Base-by-base conservation (phyloP, 169 alveolate genomes). In the Cryptosporidium andersoni region DNA sequence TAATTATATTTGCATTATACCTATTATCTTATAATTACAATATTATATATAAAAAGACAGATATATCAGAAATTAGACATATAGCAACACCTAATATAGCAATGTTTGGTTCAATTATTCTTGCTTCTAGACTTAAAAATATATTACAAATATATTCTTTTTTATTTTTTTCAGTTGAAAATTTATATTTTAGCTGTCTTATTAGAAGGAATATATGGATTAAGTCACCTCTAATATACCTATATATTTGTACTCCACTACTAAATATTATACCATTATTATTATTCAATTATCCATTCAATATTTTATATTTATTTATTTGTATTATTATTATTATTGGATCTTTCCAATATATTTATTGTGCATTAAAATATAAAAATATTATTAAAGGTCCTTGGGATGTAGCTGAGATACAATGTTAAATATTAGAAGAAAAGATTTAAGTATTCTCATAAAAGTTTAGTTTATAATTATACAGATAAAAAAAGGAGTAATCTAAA, bases 371-470 rank as follows among this genome's bases (percentile, higher is more conserved):
- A 36, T 74, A 74, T 43, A 74, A 74, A 25, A 56, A 58, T 37
- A 63, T 74, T 2, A 56, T 74, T n/a, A 58, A 58, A 47, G 85
- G 85, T 14, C 85, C 85, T 14, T 74, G 85, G 85, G 85, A 74
- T 11, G 68, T 74, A 42, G 85, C 85, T 48, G 60, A 66, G 34
- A 74, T 74, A 55, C 55, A 74, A 58, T 58, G 60, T 37, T 74
- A 58, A 49, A 3, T 43, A 34, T 48, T 56, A 25, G 14, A 25
- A 56, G n/a, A 25, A 25, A 25, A 37, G 43, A 9, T 62, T 51
- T 36, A 8, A 16, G 39, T 3, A 56, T 14, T 3, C 9, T 34
- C 11, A 11, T 34, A 7, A 3, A 6, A 56, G 25, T 55, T 55
- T 25, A 25, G 25, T 25, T 25, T 25, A 25, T 25, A 25, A 25